phyloP scores from a whole-genome alignment of 129 eudicot species.

The Artemisia argyi region DNA sequence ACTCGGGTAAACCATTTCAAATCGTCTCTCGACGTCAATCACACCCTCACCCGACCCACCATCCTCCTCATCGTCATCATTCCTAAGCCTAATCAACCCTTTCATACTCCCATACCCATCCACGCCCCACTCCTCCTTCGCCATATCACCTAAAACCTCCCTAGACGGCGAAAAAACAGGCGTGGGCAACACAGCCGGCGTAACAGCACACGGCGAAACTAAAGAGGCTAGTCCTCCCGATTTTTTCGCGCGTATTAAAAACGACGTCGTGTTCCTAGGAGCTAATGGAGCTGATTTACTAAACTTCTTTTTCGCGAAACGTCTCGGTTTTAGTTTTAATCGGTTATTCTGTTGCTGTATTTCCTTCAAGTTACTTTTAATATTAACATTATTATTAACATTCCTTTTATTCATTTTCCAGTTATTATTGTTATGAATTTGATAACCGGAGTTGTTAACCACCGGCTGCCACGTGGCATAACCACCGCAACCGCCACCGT shows the following conservation, averaged over 20 bases:
- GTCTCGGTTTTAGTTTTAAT: conserved; percentile 60
- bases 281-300: conserved; percentile 70
- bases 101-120: conserved; percentile 95
- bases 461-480: conserved; percentile 13
- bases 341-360: conserved; percentile 67
- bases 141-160: conserved; percentile 84
- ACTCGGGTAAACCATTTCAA: conserved; percentile 79
- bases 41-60: conserved; percentile 51
- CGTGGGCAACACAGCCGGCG: conserved; percentile 88
- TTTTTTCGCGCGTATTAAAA: conserved; percentile 75
- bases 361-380: conserved; percentile 27
- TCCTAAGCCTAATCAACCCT: conserved; percentile 77
- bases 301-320: conserved; percentile 57
- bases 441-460: too few species aligned
- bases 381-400: conserved; percentile 35
- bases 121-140: conserved; percentile 96
- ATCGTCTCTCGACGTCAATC: conserved; percentile 84
- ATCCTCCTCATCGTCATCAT: conserved; percentile 49
- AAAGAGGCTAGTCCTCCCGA: conserved; percentile 74
- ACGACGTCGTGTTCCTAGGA: conserved; percentile 83
- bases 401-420: conserved; percentile 64
- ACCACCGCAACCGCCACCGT: conserved; percentile 45
- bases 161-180: conserved; percentile 77
- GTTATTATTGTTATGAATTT: conserved; percentile 24
- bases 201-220: conserved; percentile 75